Base-by-base conservation (phyloP, 2,329 filamentous ascomycete species). In the Diaporthe sp. region DNA sequence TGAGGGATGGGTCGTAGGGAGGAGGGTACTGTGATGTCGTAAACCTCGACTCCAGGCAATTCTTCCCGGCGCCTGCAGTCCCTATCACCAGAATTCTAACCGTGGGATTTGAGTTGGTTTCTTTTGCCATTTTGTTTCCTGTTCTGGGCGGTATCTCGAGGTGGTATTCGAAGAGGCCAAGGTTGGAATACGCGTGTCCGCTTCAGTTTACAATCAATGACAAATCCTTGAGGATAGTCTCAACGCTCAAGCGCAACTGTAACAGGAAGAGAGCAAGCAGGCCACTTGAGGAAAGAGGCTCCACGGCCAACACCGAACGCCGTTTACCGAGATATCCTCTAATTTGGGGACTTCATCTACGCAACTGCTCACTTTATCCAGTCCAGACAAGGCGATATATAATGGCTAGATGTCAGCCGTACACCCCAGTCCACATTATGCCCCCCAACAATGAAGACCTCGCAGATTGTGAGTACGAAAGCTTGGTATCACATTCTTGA, bases 41-140 rank as follows among this genome's bases (percentile, higher is more conserved):
- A 76, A 82, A 81, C 79, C 80, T 78, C 10, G 81, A 82, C 71
- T 82, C 81, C 8, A 82, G 77, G 44, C 81, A 81, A 72, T 80
- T 79, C 73, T 82, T 82, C 13, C 81, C 81, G 9, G 81, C 80
- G 5, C 81, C 81, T 3, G 78, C 68, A 1, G 78, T 76, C 17
- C 81, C 81, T 12, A 82, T 77, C 58, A 82, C 73, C 19, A 82
- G 71, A 53, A 82, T 80, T 53, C 80, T 76, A 70, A 82, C 78
- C 44, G 77, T 81, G 4, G 79, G 77, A 22, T 79, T 78, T 37
- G 71, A 31, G 9, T 22, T 62, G 39, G 71, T 49, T 34, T 76
- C 77, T n/a, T 76, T 77, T 31, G 72, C 46, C 72, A 73, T 73
- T 22, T 31, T 68, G n/a, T 28, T 42, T 69, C 49, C 42, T 49